Conservation (phyloP, 371 early-diverging fungal genomes). For the Syncephalis fuscata region DNA sequence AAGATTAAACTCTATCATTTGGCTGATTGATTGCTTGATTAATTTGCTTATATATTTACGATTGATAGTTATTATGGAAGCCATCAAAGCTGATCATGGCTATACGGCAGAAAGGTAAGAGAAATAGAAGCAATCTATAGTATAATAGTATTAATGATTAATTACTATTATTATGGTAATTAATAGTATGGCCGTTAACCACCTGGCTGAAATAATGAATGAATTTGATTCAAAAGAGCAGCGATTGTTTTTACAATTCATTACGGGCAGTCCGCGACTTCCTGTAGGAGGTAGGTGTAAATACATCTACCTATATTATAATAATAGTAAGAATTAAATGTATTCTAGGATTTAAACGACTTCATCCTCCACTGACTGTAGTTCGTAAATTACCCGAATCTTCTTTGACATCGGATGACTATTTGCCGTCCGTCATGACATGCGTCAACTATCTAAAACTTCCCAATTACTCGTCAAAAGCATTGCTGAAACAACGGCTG, state of each 20-base stretch:
- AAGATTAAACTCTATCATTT: too few relatives aligned
- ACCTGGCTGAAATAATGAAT: conserved; percentile 48
- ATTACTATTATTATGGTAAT: too few relatives aligned
- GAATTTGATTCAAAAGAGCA: conserved; percentile 35
- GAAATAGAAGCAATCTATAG: too few relatives aligned
- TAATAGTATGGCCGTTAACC: conserved; percentile 20
- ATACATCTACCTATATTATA: not conserved
- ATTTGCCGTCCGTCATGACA: conserved; percentile 90
- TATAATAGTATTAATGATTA: too few relatives aligned
- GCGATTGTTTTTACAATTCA: conserved; percentile 74
- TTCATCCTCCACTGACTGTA: conserved; percentile 75
- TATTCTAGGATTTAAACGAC: conserved; percentile 51
- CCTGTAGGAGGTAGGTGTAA: conserved; percentile 46
- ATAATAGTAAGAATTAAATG: not conserved
- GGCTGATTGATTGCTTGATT: not conserved
- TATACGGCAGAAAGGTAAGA: conserved; percentile 57
- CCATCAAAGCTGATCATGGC: conserved; percentile 80
- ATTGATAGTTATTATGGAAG: conserved; percentile 32
- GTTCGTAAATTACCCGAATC: conserved; percentile 59
- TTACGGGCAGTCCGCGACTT: conserved; percentile 81
- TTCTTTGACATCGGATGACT: conserved; percentile 53
- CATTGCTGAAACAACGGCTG: conserved; percentile 46
- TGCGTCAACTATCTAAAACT: conserved; percentile 91
- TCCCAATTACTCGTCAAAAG: conserved; percentile 61
- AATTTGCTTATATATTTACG: not conserved